A percentile compares a stretch with the other conserved stretches of the same genome.
Conservation (phyloP, 495 filamentous ascomycete genomes). For the Hypomontagnella submonticulosa region DNA sequence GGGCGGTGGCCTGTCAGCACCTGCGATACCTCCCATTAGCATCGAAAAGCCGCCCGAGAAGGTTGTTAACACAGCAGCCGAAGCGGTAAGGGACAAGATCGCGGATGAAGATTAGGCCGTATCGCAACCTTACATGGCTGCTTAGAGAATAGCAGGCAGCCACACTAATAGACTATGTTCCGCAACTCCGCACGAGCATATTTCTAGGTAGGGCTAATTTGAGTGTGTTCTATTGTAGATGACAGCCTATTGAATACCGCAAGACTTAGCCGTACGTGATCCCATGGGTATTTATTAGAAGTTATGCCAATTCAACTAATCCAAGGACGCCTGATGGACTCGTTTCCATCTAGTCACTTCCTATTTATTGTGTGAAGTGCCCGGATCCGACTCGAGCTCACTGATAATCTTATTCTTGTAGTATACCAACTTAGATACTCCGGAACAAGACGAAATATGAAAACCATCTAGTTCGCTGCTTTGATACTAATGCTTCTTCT, state of each 20-base stretch:
- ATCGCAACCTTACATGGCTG: neutral
- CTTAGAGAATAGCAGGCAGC: neutral
- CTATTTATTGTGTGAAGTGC: no score
- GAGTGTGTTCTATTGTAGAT: conserved; percentile 10
- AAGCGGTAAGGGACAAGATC: conserved; percentile 59
- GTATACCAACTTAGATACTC: no score
- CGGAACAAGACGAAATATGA: no score
- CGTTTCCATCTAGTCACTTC: no score
- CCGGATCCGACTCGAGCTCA: no score
- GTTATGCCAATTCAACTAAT: no score
- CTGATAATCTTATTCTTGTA: no score
- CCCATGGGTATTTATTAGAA: no score
- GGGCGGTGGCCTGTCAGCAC: conserved; percentile 49
- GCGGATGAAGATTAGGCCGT: conserved; percentile 56
- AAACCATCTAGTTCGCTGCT: no score
- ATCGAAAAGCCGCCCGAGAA: conserved; percentile 54
- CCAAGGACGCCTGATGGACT: no score
- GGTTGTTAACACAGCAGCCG: conserved; percentile 58
- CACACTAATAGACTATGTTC: neutral
- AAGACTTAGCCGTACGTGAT: neutral
- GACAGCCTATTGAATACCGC: conserved; percentile 6
- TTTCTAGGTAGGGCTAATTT: neutral
- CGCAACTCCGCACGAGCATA: neutral
- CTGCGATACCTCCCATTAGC: conserved; percentile 46
- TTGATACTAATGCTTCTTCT: no score